phyloP scores from a whole-genome alignment of 495 filamentous ascomycete genomes.

The Neurospora tetraspora region DNA sequence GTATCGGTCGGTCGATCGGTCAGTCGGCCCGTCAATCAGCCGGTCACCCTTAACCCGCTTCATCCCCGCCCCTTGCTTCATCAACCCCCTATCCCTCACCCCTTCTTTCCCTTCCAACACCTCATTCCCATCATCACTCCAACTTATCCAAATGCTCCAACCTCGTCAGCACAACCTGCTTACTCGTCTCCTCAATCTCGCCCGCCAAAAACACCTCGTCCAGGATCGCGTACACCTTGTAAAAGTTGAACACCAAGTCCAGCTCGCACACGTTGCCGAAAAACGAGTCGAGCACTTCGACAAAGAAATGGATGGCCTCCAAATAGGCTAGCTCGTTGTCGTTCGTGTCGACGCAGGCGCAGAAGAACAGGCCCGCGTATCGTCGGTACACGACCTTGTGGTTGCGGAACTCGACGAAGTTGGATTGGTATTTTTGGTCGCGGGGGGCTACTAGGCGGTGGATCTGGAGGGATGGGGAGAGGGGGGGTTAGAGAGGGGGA shows the following conservation, averaged over 20 bases:
- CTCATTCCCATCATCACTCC: slow-evolving; percentile 45
- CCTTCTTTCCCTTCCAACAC: not conserved
- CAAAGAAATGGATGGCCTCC: slow-evolving; percentile 98
- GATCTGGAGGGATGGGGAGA: slow-evolving; percentile 43
- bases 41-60: not conserved
- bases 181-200: slow-evolving; percentile 97
- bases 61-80: not conserved
- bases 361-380: slow-evolving; percentile 97
- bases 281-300: slow-evolving; percentile 95
- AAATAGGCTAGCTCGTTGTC: slow-evolving; percentile 97
- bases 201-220: slow-evolving; percentile 93
- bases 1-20: not conserved
- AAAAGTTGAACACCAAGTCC: slow-evolving; percentile 99
- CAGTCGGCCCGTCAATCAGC: not conserved
- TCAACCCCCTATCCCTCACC: not conserved
- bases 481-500: not conserved
- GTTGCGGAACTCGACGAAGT: slow-evolving; percentile 94
- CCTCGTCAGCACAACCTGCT: slow-evolving; percentile 90
- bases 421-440: slow-evolving; percentile 98
- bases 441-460: slow-evolving; percentile 95
- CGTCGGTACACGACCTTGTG: slow-evolving; percentile 92
- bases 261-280: slow-evolving; percentile 99
- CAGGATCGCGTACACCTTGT: slow-evolving; percentile 98
- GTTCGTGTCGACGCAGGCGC: slow-evolving; percentile 96
- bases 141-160: slow-evolving; percentile 95